Evolutionary conservation across 2,329 filamentous ascomycete genomes (phyloP).

Genomic region (Microcyclospora tardicrescens): DNA sequence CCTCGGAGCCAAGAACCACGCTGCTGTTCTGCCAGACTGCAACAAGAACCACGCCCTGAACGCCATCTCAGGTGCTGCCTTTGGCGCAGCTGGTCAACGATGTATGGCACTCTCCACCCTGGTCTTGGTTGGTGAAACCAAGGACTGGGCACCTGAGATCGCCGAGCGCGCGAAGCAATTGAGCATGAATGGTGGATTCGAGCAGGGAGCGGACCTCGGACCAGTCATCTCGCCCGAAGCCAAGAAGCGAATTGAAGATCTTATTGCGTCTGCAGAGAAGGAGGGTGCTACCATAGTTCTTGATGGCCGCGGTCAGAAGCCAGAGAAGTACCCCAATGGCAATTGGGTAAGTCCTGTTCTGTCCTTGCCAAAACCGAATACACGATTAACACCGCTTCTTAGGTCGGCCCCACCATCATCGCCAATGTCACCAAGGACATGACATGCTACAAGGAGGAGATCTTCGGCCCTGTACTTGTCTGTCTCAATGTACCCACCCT

Average conservation of each 20-base stretch:
- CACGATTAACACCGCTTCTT: conserved; percentile 9
- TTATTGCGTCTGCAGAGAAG: conserved; percentile 64
- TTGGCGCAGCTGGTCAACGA: conserved; percentile 71
- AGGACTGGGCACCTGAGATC: conserved; percentile 67
- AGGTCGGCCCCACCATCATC: conserved; percentile 73
- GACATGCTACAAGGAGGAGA: conserved; percentile 75
- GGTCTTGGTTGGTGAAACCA: conserved; percentile 74
- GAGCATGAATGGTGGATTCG: conserved; percentile 68
- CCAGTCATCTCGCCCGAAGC: conserved; percentile 71
- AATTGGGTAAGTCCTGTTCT: conserved; percentile 48
- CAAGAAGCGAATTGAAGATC: conserved; percentile 61
- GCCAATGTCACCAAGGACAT: conserved; percentile 66
- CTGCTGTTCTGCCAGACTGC: conserved; percentile 69
- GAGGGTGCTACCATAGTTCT: conserved; percentile 75
- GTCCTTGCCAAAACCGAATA: not conserved
- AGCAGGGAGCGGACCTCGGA: conserved; percentile 64
- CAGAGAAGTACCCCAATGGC: conserved; percentile 67
- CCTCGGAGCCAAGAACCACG: conserved; percentile 79
- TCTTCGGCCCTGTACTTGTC: conserved; percentile 74
- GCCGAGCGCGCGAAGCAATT: conserved; percentile 62
- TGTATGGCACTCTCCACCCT: conserved; percentile 79
- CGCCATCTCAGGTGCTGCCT: conserved; percentile 70
- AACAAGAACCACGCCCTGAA: conserved; percentile 86
- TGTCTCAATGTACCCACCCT: conserved; percentile 67
- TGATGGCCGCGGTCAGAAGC: conserved; percentile 63